Conservation (phyloP, 257 asterid species). For the Cynanchum wilfordii region DNA sequence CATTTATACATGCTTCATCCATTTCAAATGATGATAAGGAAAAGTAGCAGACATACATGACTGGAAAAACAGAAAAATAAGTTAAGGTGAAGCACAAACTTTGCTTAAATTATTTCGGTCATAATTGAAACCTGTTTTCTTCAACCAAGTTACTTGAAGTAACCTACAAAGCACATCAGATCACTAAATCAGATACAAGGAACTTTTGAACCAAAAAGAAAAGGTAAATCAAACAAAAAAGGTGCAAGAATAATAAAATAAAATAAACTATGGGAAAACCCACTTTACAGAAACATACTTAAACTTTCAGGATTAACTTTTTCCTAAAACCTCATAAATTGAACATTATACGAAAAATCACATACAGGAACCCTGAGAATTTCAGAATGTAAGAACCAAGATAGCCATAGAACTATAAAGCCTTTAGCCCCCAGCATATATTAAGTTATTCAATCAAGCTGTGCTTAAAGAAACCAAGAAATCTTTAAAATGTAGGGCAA, state of each 20-base stretch:
- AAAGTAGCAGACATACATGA: neutral
- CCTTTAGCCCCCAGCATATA: neutral
- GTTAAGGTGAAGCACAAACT: conserved; percentile 56
- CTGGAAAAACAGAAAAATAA: conserved; percentile 9
- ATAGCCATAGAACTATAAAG: neutral
- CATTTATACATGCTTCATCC: neutral
- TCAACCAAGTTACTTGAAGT: conserved; percentile 86
- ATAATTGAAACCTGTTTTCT: conserved; percentile 77
- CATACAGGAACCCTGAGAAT: neutral
- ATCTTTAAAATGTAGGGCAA: neutral
- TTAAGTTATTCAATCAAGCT: neutral
- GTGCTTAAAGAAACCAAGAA: neutral
- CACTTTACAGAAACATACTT: neutral
- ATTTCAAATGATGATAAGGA: neutral
- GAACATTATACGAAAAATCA: neutral
- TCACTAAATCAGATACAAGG: conserved; percentile 9
- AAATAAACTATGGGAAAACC: neutral
- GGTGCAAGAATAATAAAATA: neutral
- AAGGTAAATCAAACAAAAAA: neutral
- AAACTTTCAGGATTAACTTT: neutral
- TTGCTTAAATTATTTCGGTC: conserved; percentile 64
- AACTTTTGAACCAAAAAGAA: neutral
- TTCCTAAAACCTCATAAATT: neutral
- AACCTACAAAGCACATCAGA: conserved; percentile 63
- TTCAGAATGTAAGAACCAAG: neutral